A percentile compares a stretch with the other conserved stretches of the same genome.
Evolutionary conservation across 1,284 basidiomycete species (phyloP).

Genomic region (Xanthoconium separans): DNA sequence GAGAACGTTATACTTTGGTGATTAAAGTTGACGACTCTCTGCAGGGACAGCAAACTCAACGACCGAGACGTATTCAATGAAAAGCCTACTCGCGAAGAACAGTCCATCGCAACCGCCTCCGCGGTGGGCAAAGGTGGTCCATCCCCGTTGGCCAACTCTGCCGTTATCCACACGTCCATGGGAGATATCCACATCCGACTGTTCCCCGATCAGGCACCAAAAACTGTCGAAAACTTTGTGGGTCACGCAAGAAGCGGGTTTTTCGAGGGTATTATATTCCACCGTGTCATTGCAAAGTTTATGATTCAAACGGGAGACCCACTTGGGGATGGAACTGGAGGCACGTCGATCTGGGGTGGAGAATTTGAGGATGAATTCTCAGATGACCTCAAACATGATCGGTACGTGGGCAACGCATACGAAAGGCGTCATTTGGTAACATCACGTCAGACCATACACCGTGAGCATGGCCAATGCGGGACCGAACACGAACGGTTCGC

Average conservation of each 20-base stretch:
- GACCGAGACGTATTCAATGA: slow-evolving; percentile 99
- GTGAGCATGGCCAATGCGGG: slow-evolving; percentile 99
- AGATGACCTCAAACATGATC: slow-evolving; percentile 86
- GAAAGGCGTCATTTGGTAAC: slow-evolving; percentile 8
- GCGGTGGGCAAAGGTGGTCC: slow-evolving; percentile 50
- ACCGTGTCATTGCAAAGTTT: slow-evolving; percentile 98
- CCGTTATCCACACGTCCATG: slow-evolving; percentile 92
- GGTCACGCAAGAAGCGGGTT: slow-evolving; percentile 91
- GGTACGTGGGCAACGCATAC: slow-evolving; percentile 46
- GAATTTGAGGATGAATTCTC: slow-evolving; percentile 97
- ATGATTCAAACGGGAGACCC: slow-evolving; percentile 99
- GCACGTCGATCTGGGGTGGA: slow-evolving; percentile 89
- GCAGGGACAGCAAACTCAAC: slow-evolving; percentile 79
- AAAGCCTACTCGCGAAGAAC: slow-evolving; percentile 94
- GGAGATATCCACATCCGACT: slow-evolving; percentile 93
- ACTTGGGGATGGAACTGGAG: slow-evolving; percentile 96
- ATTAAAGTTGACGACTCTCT: slow-evolving; percentile 1
- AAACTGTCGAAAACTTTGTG: slow-evolving; percentile 97
- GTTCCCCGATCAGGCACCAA: slow-evolving; percentile 90
- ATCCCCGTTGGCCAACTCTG: slow-evolving; percentile 69
- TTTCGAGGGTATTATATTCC: slow-evolving; percentile 94
- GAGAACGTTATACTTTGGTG: slow-evolving; percentile 10
- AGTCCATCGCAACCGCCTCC: slow-evolving; percentile 79
- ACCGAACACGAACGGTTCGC: slow-evolving; percentile 89
- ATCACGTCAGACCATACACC: slow-evolving; percentile 77